Evolutionary conservation across 352 stramenopile genomes (phyloP).

Genomic region (Pythium insidiosum): DNA sequence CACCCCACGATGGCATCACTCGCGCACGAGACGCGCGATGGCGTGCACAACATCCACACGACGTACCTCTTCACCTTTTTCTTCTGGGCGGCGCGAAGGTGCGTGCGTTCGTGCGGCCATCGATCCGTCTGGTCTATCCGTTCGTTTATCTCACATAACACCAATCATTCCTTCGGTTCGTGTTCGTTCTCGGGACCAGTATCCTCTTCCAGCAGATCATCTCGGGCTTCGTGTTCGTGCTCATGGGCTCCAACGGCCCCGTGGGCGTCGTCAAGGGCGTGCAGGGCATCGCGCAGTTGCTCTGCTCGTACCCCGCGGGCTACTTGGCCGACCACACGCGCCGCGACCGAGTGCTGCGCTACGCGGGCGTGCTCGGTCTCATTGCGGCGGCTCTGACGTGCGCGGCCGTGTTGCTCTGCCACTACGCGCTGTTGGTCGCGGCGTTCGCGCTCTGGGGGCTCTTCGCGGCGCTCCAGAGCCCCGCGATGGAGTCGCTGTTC

Average conservation of each 20-base stretch:
- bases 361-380: slow-evolving; percentile 47
- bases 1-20: too few relatives aligned
- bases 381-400: slow-evolving; percentile 40
- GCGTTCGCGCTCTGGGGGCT: slow-evolving; percentile 61
- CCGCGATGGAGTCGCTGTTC: slow-evolving; percentile 65
- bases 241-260: slow-evolving; percentile 64
- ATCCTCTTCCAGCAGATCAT: slow-evolving; percentile 79
- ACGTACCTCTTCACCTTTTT: slow-evolving; percentile 23
- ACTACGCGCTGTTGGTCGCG: slow-evolving; percentile 40
- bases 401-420: slow-evolving; percentile 36
- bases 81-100: slow-evolving; percentile 9
- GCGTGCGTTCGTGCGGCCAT: too few relatives aligned
- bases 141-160: too few relatives aligned
- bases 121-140: too few relatives aligned
- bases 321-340: slow-evolving; percentile 64
- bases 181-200: slow-evolving; percentile 33
- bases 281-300: slow-evolving; percentile 68
- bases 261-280: slow-evolving; percentile 80
- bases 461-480: slow-evolving; percentile 59
- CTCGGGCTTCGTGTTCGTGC: slow-evolving; percentile 66
- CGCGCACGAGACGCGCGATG: slow-evolving; percentile 5
- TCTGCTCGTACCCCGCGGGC: slow-evolving; percentile 58
- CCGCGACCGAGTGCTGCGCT: slow-evolving; percentile 54
- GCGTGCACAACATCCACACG: slow-evolving; percentile 15
- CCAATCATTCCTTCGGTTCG: slow-evolving; percentile 26